Base-by-base conservation (phyloP, 495 filamentous ascomycete species). In the Penicillium manginii region DNA sequence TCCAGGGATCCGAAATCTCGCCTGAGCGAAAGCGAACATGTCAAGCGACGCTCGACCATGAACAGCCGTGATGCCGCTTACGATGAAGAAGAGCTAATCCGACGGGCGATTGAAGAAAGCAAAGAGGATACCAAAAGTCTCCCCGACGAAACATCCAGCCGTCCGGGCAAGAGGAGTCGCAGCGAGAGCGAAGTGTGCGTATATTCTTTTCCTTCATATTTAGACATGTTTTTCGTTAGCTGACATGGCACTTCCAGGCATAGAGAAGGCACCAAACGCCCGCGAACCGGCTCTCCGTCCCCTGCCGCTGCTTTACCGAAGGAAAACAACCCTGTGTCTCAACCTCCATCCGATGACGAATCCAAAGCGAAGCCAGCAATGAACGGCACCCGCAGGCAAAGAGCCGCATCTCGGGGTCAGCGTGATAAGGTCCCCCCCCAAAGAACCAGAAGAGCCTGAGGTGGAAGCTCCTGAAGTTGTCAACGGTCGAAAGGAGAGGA, bases 41-140 rank as follows among this genome's bases (percentile, higher is more conserved):
- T 78, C 29, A 97, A 97, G 68, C 86, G 94, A 53, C 86, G 94
- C 15, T 96, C 93, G 26, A 99, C 94, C 9, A 96, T 98, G 91
- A 97, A 98, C 67, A 98, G 96, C 70, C 85, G 93, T 52, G 91
- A 93, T 68, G 93, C 94, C 50, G 92, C 91, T 6, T 97, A 97
- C 67, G 93, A 98, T 62, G 93, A 96, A 74, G 92, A 96, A 60
- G 94, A 97, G 72, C 86, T 91, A 57, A 70, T 99, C 31, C 85
- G 91, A 56, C 83, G 88, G 63, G 96, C 92, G 17, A 91, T 99
- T 65, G 94, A 98, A 71, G 92, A 96, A 57, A 99, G 94, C 77
- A 97, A 92, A 72, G 85, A 89, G 55, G 86, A 88, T 32, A 79
- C 76, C 4, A 72, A 73, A 49, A 70, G 73, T 42, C 78, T 81